Conservation (phyloP, 169 alveolate species). For the Eimeria tenella region DNA sequence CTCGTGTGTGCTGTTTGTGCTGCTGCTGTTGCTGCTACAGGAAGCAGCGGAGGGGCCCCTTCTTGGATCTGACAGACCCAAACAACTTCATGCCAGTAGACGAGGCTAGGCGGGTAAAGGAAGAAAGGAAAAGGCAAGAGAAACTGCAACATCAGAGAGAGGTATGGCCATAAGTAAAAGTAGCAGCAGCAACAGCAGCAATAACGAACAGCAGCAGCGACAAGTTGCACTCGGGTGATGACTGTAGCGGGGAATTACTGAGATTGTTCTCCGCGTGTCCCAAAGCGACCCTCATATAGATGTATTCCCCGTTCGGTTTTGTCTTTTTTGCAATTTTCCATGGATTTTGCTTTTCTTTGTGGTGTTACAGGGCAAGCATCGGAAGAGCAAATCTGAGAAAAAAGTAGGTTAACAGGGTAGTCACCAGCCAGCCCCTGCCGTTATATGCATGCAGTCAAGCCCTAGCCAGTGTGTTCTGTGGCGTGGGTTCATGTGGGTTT, state of each 20-base stretch:
- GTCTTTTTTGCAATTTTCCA: not conserved
- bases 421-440: no score
- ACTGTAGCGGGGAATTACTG: no score
- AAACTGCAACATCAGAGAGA: slow-evolving; percentile 66
- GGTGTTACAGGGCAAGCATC: slow-evolving; percentile 28
- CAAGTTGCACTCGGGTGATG: no score
- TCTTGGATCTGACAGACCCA: slow-evolving; percentile 51
- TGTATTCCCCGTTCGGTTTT: not conserved
- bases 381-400: slow-evolving; percentile 51
- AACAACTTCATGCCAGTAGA: slow-evolving; percentile 70
- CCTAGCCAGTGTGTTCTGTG: not conserved
- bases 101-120: slow-evolving; percentile 69
- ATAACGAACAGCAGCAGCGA: no score
- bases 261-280: no score
- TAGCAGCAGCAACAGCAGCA: no score
- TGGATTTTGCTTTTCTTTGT: not conserved
- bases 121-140: slow-evolving; percentile 68
- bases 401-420: not conserved
- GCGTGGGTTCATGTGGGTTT: not conserved
- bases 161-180: not conserved
- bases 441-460: not conserved
- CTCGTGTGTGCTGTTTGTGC: not conserved
- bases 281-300: not conserved
- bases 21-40: slow-evolving; percentile 6
- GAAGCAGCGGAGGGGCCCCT: slow-evolving; percentile 71